Evolutionary conservation across 805 yeast species (phyloP).

Genomic region (Ogataea angusta): DNA sequence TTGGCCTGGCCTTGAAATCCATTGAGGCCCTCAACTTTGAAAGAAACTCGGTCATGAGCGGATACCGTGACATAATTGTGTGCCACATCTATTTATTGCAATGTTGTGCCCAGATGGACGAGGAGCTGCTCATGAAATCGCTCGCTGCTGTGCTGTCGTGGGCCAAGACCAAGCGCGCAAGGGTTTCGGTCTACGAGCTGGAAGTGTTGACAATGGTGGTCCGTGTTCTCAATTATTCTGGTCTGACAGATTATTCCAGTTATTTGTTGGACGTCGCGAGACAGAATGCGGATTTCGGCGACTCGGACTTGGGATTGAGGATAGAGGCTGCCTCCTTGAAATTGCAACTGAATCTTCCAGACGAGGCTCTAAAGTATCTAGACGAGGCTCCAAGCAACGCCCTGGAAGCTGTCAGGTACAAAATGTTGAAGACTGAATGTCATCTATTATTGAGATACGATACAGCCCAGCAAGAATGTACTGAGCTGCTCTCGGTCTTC

Average conservation of each 20-base stretch:
- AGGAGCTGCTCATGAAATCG: constrained; percentile 9
- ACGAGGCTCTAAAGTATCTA: constrained; percentile 9
- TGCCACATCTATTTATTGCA: constrained; percentile 27
- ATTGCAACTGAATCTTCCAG: constrained; percentile 9
- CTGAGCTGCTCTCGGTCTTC: constrained; percentile 26
- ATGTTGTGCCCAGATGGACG: constrained; percentile 11
- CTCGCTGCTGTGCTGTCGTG: constrained; percentile 9
- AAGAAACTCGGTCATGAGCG: constrained; percentile 11
- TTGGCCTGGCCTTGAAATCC: constrained; percentile 24
- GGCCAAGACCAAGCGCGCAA: constrained; percentile 1
- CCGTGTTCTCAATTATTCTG: constrained; percentile 25
- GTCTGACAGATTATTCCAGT: constrained; percentile 13
- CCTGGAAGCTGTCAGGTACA: constrained; percentile 20
- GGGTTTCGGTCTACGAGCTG: constrained; percentile 28
- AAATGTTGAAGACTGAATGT: constrained; percentile 30
- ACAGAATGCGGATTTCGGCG: neutral
- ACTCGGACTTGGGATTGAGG: constrained; percentile 4
- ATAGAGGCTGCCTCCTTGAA: constrained; percentile 4
- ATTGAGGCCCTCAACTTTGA: constrained; percentile 18
- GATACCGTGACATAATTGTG: constrained; percentile 16
- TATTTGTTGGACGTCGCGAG: constrained; percentile 12
- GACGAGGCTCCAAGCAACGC: constrained; percentile 17
- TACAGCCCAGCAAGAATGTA: constrained; percentile 15
- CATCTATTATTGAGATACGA: constrained; percentile 16
- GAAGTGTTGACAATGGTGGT: constrained; percentile 28